A percentile compares a stretch with the other conserved stretches of the same genome.
Evolutionary conservation across 2,329 filamentous ascomycete genomes (phyloP).

Genomic region (Botrytis hyacinthi): DNA sequence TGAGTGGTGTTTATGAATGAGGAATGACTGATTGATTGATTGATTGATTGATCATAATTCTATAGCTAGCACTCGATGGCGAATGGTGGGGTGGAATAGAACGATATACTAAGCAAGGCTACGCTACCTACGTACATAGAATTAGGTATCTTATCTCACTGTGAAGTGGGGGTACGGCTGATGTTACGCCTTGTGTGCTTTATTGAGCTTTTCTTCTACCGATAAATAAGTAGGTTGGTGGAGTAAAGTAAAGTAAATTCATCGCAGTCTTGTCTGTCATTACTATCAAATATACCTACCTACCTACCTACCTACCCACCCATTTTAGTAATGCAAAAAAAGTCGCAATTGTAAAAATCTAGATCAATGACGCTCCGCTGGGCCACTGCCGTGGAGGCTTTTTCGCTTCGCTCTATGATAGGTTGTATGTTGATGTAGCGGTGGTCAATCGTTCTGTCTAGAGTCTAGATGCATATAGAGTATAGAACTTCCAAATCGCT

Average conservation of each 20-base stretch:
- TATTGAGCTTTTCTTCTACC: neutral
- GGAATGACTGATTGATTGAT: neutral
- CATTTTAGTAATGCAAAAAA: neutral
- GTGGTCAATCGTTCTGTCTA: too few relatives aligned
- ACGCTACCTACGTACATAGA: too few relatives aligned
- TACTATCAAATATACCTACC: too few relatives aligned
- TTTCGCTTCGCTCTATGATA: neutral
- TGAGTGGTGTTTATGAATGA: neutral
- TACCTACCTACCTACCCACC: too few relatives aligned
- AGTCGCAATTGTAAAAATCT: neutral
- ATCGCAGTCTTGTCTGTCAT: neutral
- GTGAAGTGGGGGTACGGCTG: neutral
- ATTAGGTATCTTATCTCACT: neutral
- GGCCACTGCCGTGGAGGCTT: neutral
- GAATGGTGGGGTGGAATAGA: slow-evolving; percentile 5
- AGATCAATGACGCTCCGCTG: neutral
- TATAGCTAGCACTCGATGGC: neutral
- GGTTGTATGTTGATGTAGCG: neutral
- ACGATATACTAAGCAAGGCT: slow-evolving; percentile 14
- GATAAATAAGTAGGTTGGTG: too few relatives aligned
- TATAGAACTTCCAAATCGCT: neutral
- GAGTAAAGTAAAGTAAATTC: neutral
- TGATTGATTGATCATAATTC: neutral
- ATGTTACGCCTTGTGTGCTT: neutral
- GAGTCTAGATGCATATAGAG: neutral